phyloP scores from a whole-genome alignment of 2,329 filamentous ascomycete genomes.

The Xylariaceae sp. region DNA sequence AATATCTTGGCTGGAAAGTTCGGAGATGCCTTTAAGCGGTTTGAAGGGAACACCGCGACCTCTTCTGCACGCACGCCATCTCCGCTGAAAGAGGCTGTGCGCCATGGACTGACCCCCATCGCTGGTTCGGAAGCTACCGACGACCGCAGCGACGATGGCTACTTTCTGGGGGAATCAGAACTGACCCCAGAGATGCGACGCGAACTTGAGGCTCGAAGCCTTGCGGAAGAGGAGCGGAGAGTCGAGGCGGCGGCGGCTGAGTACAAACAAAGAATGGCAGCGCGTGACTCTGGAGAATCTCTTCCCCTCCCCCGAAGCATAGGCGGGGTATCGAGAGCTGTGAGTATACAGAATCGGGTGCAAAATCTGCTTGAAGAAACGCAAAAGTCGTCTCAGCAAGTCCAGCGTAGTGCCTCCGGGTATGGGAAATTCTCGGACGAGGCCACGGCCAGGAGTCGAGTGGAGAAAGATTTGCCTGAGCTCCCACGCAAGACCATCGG shows the following conservation, averaged over 20 bases:
- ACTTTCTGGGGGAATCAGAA: slow-evolving; percentile 58
- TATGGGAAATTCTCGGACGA: slow-evolving; percentile 80
- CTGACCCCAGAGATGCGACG: slow-evolving; percentile 83
- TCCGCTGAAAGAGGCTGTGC: slow-evolving; percentile 44
- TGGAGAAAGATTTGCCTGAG: slow-evolving; percentile 37
- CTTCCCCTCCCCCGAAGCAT: slow-evolving; percentile 48
- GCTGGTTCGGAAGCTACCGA: slow-evolving; percentile 71
- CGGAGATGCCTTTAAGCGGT: slow-evolving; percentile 87
- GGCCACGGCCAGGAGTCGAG: slow-evolving; percentile 32
- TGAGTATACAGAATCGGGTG: slow-evolving; percentile 88
- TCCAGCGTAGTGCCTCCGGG: slow-evolving; percentile 71
- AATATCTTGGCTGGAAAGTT: slow-evolving; percentile 83
- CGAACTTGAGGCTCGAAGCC: slow-evolving; percentile 75
- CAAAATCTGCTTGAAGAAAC: slow-evolving; percentile 80
- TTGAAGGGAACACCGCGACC: slow-evolving; percentile 55
- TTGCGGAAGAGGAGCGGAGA: slow-evolving; percentile 83
- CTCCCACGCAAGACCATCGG: slow-evolving; percentile 48
- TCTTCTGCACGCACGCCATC: slow-evolving; percentile 41
- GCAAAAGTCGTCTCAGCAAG: slow-evolving; percentile 47
- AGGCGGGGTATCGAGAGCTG: slow-evolving; percentile 59
- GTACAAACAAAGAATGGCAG: slow-evolving; percentile 70
- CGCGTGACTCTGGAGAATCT: slow-evolving; percentile 43
- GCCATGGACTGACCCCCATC: slow-evolving; percentile 60
- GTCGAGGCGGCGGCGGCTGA: slow-evolving; percentile 86
- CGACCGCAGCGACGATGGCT: slow-evolving; percentile 60